These are phyloP conservation scores for Syzygium grande DNA, from an alignment of 345 rosid species.

Conservation along the genomic window DNA sequence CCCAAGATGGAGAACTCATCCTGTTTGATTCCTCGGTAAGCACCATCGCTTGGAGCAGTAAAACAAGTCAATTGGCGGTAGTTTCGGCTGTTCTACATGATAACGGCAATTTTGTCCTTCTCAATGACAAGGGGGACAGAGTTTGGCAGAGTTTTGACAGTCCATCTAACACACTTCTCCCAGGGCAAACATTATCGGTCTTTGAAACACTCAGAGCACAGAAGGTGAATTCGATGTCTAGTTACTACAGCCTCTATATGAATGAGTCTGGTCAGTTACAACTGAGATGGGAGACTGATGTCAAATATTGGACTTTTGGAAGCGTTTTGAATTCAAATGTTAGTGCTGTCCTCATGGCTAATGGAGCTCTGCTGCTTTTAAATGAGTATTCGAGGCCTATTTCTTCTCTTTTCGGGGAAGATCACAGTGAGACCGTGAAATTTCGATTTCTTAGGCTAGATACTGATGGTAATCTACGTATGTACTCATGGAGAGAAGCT, in stretches of 20 bases:
- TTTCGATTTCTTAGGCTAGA: constrained; percentile 71
- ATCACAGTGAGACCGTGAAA: constrained; percentile 50
- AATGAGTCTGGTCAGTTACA: constrained; percentile 44
- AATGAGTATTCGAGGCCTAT: constrained; percentile 25
- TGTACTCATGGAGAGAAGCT: constrained; percentile 60
- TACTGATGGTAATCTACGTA: constrained; percentile 68
- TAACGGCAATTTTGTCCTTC: constrained; percentile 64
- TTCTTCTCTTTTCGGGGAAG: constrained; percentile 62
- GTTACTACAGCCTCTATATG: constrained; percentile 63
- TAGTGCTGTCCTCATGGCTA: constrained; percentile 48
- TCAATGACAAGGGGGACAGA: constrained; percentile 25
- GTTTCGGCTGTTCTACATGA: constrained; percentile 50
- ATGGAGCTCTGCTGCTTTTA: constrained; percentile 51
- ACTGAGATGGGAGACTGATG: constrained; percentile 60
- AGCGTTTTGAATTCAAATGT: constrained; percentile 27
- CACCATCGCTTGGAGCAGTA: constrained; percentile 46
- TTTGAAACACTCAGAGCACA: constrained; percentile 50
- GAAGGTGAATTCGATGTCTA: constrained; percentile 44
- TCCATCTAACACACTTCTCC: constrained; percentile 68
- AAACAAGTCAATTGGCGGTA: constrained; percentile 42
- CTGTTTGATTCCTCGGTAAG: constrained; percentile 43
- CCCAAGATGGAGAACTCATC: constrained; percentile 47
- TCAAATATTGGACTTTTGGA: constrained; percentile 47
- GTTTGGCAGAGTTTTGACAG: constrained; percentile 76
- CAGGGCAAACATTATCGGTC: constrained; percentile 48